phyloP scores from a whole-genome alignment of 2,329 filamentous ascomycete genomes.

The Aspergillus pseudoglaucus region DNA sequence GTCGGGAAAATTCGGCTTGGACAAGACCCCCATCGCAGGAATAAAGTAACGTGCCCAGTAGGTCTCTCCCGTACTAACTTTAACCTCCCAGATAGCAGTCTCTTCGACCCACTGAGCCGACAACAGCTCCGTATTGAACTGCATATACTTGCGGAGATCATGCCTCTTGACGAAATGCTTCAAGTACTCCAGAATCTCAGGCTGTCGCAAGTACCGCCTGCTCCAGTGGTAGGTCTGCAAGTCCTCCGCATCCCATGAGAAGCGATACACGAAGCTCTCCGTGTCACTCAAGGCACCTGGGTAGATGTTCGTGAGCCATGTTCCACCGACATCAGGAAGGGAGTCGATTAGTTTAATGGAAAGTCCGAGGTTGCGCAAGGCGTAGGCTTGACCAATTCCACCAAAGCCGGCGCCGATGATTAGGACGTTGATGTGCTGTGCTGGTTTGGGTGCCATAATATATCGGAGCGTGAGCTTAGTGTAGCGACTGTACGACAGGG shows the following conservation, averaged over 20 bases:
- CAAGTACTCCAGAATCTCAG: background rate
- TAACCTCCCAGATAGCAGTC: background rate
- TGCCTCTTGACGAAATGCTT: background rate
- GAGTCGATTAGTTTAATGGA: slow-evolving; percentile 30
- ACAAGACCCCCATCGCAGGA: slow-evolving; percentile 12
- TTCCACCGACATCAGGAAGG: slow-evolving; percentile 16
- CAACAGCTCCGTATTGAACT: slow-evolving; percentile 3
- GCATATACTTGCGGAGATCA: slow-evolving; percentile 1
- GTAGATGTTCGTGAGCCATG: slow-evolving; percentile 19
- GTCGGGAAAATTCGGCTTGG: slow-evolving; percentile 46
- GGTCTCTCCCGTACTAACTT: background rate
- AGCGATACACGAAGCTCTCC: background rate
- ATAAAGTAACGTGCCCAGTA: slow-evolving; percentile 10
- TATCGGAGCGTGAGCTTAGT: too few relatives aligned
- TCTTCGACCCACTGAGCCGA: slow-evolving; percentile 1
- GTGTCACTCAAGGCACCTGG: slow-evolving; percentile 9
- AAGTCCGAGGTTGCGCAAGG: slow-evolving; percentile 22
- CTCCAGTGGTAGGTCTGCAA: background rate
- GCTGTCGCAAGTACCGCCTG: background rate
- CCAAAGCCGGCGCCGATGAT: slow-evolving; percentile 3
- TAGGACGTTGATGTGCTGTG: background rate
- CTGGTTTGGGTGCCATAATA: too few relatives aligned
- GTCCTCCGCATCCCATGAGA: background rate
- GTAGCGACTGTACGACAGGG: too few relatives aligned
- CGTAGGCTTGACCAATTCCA: slow-evolving; percentile 8